Base-by-base conservation (phyloP, 2,329 filamentous ascomycete genomes). In the Truncatella angustata region DNA sequence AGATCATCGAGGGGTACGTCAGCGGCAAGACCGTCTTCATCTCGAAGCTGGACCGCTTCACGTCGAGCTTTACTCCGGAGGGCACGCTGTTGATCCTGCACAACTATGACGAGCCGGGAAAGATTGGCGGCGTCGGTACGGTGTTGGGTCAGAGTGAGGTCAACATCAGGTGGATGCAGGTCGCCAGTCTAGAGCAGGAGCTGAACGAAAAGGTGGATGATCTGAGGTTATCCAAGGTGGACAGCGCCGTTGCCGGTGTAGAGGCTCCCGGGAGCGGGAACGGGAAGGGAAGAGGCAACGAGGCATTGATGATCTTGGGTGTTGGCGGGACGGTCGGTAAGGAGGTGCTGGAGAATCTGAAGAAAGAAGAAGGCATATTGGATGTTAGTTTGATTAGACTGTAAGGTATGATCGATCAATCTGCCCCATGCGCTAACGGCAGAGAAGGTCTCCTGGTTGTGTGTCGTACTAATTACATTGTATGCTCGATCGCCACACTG, bases 161-260 rank as follows among this genome's bases (percentile, higher is more conserved):
- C 49, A 94, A 94, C 63, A 90, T 93, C 66, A 81, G 80, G 42
- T 91, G 86, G 65, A 94, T 93, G 90, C 85, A 82, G 63, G 89
- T 92, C 2, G 80, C 79, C 3, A 74, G 76, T 14, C 66, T 88
- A 56, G 62, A 62, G 37, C 30, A 53, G 34, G 24, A 28, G 23
- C 21, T 16, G 40, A 24, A 28, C 16, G 40, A 24, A 9, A 11
- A 24, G 5, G 5, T 6, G 52, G 49, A 53, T 40, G 51, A 21
- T 21, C 42, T 49, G 47, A 52, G 14, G 21, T 43, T 50, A 44
- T 47, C 20, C 16, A 54, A 34, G 55, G 62, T 56, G 28, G 62
- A 57, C 20, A 63, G 59, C 20, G 59, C 54, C 16, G 56, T 59
- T 5, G 58, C 53, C 12, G 53, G 52, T 10, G 50, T 53, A 7